Conservation (phyloP, 2,329 filamentous ascomycete genomes). For the Trichoderma aggressivum region DNA sequence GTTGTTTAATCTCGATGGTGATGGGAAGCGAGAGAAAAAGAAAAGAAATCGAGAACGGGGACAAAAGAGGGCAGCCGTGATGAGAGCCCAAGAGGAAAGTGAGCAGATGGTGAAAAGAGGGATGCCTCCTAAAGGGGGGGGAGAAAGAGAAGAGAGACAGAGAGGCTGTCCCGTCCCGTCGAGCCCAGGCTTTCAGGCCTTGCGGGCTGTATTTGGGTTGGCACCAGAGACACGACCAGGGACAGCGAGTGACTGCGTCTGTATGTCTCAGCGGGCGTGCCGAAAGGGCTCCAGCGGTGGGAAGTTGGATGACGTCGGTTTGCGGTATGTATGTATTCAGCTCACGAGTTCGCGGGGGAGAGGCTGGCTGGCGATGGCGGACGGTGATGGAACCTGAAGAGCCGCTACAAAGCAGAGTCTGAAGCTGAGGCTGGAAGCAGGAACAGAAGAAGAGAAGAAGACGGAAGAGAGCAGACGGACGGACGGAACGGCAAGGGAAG, state of each 20-base stretch:
- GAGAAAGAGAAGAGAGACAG: neutral
- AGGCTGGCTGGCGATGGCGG: neutral
- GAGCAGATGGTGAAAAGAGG: slow-evolving; percentile 1
- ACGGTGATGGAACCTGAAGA: neutral
- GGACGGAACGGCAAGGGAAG: too few relatives aligned
- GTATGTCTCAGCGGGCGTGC: slow-evolving; percentile 6
- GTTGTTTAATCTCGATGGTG: neutral
- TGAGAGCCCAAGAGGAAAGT: neutral
- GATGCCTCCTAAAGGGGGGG: neutral
- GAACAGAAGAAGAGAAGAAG: neutral
- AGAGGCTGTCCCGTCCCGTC: neutral
- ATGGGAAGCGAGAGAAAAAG: neutral
- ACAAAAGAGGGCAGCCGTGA: neutral
- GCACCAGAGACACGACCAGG: neutral
- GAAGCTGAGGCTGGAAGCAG: neutral
- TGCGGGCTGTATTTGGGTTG: neutral
- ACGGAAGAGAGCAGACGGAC: neutral
- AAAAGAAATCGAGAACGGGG: neutral
- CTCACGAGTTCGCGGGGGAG: neutral
- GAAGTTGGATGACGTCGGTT: slow-evolving; percentile 7
- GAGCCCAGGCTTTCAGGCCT: neutral
- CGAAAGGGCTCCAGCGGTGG: neutral
- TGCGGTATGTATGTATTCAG: neutral
- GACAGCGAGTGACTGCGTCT: slow-evolving; percentile 5
- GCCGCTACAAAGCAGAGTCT: neutral